Evolutionary conservation across 2,329 filamentous ascomycete genomes (phyloP).

Genomic region (Clonostachys solani): DNA sequence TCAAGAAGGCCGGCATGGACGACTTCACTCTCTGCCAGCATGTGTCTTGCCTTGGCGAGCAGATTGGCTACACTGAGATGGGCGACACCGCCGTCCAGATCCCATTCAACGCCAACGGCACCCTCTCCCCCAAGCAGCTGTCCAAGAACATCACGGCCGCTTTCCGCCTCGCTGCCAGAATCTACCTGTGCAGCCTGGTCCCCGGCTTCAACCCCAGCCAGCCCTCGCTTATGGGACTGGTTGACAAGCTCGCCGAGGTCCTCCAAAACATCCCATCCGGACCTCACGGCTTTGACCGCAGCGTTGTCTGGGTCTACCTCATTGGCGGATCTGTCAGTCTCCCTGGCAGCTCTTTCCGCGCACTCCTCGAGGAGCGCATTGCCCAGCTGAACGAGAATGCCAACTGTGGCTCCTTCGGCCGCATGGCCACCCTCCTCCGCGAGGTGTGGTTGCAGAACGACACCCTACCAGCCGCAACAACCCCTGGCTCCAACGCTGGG

Average conservation of each 20-base stretch:
- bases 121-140: slow-evolving; percentile 77
- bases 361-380: slow-evolving; percentile 72
- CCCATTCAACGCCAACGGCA: slow-evolving; percentile 65
- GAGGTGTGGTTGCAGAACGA: slow-evolving; percentile 84
- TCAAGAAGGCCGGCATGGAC: slow-evolving; percentile 80
- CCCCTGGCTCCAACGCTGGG: slow-evolving; percentile 25
- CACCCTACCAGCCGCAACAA: slow-evolving; percentile 31
- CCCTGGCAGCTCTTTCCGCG: slow-evolving; percentile 69
- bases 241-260: slow-evolving; percentile 71
- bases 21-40: slow-evolving; percentile 84
- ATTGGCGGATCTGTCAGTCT: slow-evolving; percentile 78
- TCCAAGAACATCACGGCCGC: slow-evolving; percentile 84
- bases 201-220: slow-evolving; percentile 80
- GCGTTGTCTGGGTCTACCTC: slow-evolving; percentile 88
- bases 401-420: slow-evolving; percentile 79
- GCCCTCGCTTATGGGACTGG: slow-evolving; percentile 68
- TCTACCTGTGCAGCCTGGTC: slow-evolving; percentile 95
- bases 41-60: slow-evolving; percentile 80
- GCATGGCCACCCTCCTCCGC: slow-evolving; percentile 71
- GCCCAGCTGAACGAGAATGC: slow-evolving; percentile 72
- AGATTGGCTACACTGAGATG: slow-evolving; percentile 78
- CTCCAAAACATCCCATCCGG: slow-evolving; percentile 82
- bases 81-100: slow-evolving; percentile 53
- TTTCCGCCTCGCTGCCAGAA: slow-evolving; percentile 87
- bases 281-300: slow-evolving; percentile 79